A percentile compares a stretch with the other conserved stretches of the same genome.
These are phyloP conservation scores for Golovinomyces cichoracearum DNA, from an alignment of 2,329 filamentous ascomycete genomes.

Conservation along the genomic window DNA sequence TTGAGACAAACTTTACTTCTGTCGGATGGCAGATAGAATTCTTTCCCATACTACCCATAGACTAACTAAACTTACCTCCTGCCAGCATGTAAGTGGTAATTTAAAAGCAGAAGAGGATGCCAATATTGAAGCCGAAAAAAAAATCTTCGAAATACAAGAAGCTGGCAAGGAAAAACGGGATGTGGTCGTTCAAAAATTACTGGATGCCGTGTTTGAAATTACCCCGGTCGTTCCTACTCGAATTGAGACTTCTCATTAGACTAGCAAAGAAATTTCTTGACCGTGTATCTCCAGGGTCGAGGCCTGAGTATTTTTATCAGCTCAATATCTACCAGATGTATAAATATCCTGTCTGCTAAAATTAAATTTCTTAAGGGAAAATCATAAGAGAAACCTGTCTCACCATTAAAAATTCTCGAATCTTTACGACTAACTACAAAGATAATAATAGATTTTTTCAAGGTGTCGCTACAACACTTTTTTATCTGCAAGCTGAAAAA, in stretches of 20 bases:
- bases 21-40: not conserved
- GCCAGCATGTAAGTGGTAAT: conserved; percentile 77
- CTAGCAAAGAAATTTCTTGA: no score
- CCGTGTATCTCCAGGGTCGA: no score
- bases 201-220: conserved; percentile 64
- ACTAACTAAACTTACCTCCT: conserved; percentile 1
- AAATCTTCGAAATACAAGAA: conserved; percentile 59
- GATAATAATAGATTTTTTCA: no score
- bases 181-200: conserved; percentile 57
- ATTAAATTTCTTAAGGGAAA: no score
- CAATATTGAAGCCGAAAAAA: conserved; percentile 51
- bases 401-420: no score
- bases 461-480: no score
- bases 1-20: not conserved
- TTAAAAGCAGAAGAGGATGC: conserved; percentile 56
- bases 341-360: no score
- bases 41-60: not conserved
- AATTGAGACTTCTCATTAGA: conserved; percentile 9
- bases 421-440: no score
- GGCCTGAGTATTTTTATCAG: no score
- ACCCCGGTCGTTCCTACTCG: conserved; percentile 37
- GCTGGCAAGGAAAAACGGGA: conserved; percentile 56
- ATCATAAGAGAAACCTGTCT: no score
- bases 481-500: no score
- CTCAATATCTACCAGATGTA: no score